These are phyloP conservation scores for Fusarium udum DNA, from an alignment of 2,329 filamentous ascomycete genomes.

Conservation along the genomic window DNA sequence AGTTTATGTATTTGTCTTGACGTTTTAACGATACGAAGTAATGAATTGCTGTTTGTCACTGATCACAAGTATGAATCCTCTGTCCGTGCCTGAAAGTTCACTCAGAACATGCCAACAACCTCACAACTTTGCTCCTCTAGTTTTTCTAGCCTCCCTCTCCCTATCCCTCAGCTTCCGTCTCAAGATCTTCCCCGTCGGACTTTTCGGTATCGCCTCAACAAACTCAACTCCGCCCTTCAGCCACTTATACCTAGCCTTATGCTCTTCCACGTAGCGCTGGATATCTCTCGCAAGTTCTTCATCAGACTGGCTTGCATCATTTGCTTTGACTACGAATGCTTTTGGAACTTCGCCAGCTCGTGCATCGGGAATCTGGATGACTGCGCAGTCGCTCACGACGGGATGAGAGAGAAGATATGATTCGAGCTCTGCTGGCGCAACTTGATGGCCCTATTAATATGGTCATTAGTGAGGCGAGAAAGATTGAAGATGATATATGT, in stretches of 20 bases:
- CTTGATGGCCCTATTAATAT: conserved; percentile 79
- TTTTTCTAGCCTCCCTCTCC: neutral
- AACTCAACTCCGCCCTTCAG: conserved; percentile 71
- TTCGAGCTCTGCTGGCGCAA: conserved; percentile 82
- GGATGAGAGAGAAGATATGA: conserved; percentile 77
- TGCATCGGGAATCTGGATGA: conserved; percentile 74
- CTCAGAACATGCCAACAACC: fast-evolving
- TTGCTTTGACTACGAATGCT: conserved; percentile 65
- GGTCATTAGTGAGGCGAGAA: too few relatives aligned
- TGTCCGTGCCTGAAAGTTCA: fast-evolving
- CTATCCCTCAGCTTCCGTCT: conserved; percentile 5
- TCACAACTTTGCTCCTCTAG: neutral
- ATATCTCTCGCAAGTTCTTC: conserved; percentile 60
- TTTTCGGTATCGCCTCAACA: conserved; percentile 74
- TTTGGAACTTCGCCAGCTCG: conserved; percentile 69
- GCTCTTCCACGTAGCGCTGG: conserved; percentile 67
- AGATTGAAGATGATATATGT: too few relatives aligned
- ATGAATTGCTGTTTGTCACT: neutral
- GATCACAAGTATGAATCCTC: fast-evolving
- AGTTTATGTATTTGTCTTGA: neutral
- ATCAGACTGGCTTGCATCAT: conserved; percentile 56
- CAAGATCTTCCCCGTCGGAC: conserved; percentile 74
- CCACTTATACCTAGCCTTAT: conserved; percentile 75
- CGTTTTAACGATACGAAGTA: neutral
- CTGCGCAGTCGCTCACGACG: conserved; percentile 75